Conservation (phyloP, 768 basidiomycete species). For the Strobilomyces confusus region DNA sequence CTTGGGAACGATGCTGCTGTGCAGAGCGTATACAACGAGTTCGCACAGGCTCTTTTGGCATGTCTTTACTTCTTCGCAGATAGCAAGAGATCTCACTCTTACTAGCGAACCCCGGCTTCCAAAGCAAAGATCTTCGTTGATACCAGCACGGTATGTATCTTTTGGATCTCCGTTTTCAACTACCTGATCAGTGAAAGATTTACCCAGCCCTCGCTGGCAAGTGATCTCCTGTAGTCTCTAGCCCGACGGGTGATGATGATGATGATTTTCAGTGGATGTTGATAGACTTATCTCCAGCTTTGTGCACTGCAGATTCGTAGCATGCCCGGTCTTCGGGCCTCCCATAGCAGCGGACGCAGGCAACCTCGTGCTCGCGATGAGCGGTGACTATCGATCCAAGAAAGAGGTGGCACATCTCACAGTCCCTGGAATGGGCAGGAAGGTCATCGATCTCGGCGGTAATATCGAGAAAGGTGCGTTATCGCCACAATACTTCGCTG, state of each 20-base stretch:
- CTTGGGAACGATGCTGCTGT: conserved; percentile 72
- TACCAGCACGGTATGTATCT: conserved; percentile 67
- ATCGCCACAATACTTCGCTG: not conserved
- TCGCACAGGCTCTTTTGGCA: conserved; percentile 59
- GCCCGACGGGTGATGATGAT: not conserved
- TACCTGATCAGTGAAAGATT: conserved; percentile 36
- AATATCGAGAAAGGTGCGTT: conserved; percentile 75
- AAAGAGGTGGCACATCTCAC: conserved; percentile 74
- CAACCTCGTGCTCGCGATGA: conserved; percentile 69
- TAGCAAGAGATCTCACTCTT: conserved; percentile 1
- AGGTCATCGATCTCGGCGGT: conserved; percentile 76
- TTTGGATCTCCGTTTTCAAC: not conserved
- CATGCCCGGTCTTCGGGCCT: conserved; percentile 74
- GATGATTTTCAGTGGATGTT: conserved; percentile 48
- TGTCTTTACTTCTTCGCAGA: conserved; percentile 4
- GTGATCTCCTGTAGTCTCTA: not conserved
- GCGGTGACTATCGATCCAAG: conserved; percentile 79
- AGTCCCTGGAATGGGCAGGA: conserved; percentile 74
- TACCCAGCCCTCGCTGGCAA: conserved; percentile 52
- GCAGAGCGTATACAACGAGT: conserved; percentile 54
- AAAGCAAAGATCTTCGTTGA: conserved; percentile 78
- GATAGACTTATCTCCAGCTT: conserved; percentile 60
- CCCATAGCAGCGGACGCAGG: conserved; percentile 63
- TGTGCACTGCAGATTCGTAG: conserved; percentile 60
- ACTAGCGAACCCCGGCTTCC: conserved; percentile 39